Evolutionary conservation across 164 flowering plant genomes (phyloP), one percentile per base, ranked within the genome.

Genomic region (Vitis rotundifolia): DNA sequence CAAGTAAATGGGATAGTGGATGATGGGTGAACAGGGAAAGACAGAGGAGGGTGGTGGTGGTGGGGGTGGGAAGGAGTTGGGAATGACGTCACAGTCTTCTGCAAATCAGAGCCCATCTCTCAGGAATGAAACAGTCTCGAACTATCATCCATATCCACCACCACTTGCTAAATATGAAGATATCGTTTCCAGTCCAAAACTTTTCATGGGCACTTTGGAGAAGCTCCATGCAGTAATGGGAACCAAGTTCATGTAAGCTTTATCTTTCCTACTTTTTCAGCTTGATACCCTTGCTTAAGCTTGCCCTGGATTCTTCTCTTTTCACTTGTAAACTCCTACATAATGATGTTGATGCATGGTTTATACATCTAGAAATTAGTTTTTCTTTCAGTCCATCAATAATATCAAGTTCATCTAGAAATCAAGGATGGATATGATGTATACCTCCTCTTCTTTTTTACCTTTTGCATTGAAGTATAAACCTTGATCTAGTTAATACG

Each of bases 161-260:
- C 84, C 93, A 14, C 70, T 79, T 55, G 91, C 87, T 2, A 82
- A 73, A 59, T 91, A 83, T 72, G 91, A 89, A 51, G 93, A 86
- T 62, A 87, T 93, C 63, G 80, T 66, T 2, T 78, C 76, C 44
- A 75, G 75, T 72, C 72, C 84, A 9, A 74, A 78, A 59, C 80
- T 87, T 22, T 93, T 91, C 71, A 87, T 87, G 90, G 71, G 72
- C 7, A 76, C 90, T 75, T 74, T 93, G 70, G 86, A 88, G 84
- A 85, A 85, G 74, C 89, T 91, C 54, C 98, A 93, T 76, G 71
- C 84, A 68, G 26, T 81, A 0, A 79, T 93, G 93, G 82, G 89
- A 51, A 88, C 97, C 22, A 93, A 93, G 76, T 93, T 93, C 82
- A 91, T 88, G 98, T 91, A 69, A 76, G 85, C 61, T 63, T 65